These are phyloP conservation scores for Vitis hybrid DNA, from an alignment of 177 flowering plant species.

Conservation along the genomic window DNA sequence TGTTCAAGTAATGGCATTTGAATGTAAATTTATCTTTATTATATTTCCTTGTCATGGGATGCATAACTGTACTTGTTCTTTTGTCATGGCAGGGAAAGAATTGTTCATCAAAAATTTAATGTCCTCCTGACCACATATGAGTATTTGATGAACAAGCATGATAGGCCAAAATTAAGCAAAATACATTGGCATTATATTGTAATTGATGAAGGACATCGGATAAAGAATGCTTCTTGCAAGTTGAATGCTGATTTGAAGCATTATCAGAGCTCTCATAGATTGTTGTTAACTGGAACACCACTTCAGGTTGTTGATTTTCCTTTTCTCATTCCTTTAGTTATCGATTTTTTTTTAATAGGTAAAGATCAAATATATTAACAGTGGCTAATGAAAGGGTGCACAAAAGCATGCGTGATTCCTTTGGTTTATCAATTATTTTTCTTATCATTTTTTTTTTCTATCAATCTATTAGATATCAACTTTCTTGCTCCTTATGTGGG, in stretches of 20 bases:
- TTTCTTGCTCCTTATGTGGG: background rate
- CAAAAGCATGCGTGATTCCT: too few relatives aligned
- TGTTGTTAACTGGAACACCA: slow-evolving; percentile 97
- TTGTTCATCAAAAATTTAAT: slow-evolving; percentile 92
- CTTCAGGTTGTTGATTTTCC: slow-evolving; percentile 58
- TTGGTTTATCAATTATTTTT: too few relatives aligned
- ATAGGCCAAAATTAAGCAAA: slow-evolving; percentile 90
- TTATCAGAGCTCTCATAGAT: slow-evolving; percentile 85
- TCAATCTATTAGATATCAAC: background rate
- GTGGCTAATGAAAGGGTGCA: too few relatives aligned
- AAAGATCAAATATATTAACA: too few relatives aligned
- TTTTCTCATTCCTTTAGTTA: background rate
- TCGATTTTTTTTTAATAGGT: background rate
- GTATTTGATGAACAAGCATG: slow-evolving; percentile 98
- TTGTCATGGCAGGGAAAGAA: slow-evolving; percentile 70
- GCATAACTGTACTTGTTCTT: slow-evolving; percentile 7
- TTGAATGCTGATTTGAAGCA: slow-evolving; percentile 93
- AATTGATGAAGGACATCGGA: slow-evolving; percentile 99
- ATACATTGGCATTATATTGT: slow-evolving; percentile 92
- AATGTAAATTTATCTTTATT: background rate
- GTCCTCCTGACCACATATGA: slow-evolving; percentile 96
- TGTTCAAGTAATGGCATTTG: slow-evolving; percentile 70
- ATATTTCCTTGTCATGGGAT: background rate
- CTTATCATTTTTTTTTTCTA: background rate
- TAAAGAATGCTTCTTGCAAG: slow-evolving; percentile 99